phyloP scores from a whole-genome alignment of 768 basidiomycete species.

The Pleurotus pulmonarius region DNA sequence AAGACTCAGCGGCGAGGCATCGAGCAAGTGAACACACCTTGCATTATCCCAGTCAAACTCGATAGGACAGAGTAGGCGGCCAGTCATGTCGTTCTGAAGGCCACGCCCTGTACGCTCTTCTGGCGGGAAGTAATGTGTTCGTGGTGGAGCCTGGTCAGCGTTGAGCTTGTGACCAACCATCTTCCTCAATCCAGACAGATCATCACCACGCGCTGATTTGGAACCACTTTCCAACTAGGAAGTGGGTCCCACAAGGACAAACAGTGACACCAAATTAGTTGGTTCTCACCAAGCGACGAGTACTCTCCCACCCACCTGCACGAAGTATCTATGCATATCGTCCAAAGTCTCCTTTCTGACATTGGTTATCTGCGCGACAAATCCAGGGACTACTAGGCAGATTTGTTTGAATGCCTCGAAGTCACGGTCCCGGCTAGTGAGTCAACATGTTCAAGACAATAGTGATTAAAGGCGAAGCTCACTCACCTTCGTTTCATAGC shows the following conservation, averaged over 20 bases:
- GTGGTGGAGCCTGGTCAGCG: not conserved
- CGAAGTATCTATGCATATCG: not conserved
- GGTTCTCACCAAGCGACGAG: not conserved
- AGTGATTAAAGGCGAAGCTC: not conserved
- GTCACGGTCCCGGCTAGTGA: not conserved
- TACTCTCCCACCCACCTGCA: not conserved
- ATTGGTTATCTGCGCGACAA: not conserved
- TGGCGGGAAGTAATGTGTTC: not conserved
- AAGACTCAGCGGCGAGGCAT: not conserved
- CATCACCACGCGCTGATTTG: not conserved
- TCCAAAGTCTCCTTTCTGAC: not conserved
- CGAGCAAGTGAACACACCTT: not conserved
- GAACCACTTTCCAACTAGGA: not conserved
- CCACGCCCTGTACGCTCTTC: not conserved
- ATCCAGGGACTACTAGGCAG: not conserved
- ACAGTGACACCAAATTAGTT: not conserved
- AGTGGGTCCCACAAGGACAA: not conserved
- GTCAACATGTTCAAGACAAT: not conserved
- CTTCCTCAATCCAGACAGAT: not conserved
- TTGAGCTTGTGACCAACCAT: not conserved
- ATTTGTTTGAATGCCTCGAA: not conserved
- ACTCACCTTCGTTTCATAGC: not conserved
- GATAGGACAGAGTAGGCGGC: not conserved
- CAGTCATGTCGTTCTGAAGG: not conserved
- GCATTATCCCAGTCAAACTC: not conserved